Evolutionary conservation across 306 rosid species (phyloP).

Genomic region (Ceratonia siliqua): DNA sequence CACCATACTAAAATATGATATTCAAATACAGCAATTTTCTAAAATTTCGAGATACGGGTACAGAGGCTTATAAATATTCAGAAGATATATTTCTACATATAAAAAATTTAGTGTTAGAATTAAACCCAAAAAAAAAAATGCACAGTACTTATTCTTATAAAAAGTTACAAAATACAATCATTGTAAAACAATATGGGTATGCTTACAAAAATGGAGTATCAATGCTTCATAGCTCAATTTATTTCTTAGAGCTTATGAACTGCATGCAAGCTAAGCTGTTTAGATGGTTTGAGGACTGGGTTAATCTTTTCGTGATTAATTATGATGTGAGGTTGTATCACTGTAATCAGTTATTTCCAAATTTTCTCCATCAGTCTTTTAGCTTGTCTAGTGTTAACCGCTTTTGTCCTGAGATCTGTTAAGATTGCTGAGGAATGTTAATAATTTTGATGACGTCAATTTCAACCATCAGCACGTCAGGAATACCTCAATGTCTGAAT

Average conservation of each 20-base stretch:
- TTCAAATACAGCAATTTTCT: background rate
- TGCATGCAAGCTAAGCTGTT: background rate
- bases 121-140: no score
- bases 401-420: background rate
- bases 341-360: background rate
- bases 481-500: background rate
- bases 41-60: background rate
- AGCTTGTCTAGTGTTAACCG: conserved; percentile 1
- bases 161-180: background rate
- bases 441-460: conserved; percentile 12
- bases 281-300: background rate
- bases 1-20: background rate
- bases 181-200: background rate
- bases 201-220: background rate
- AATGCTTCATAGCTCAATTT: background rate
- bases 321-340: background rate
- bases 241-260: background rate
- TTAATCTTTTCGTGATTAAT: background rate
- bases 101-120: background rate
- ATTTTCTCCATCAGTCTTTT: background rate
- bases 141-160: background rate
- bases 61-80: no score
- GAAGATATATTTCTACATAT: background rate
- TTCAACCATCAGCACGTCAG: background rate
- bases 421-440: background rate